These are phyloP conservation scores for Excoecaria agallocha DNA, from an alignment of 345 rosid genomes.

Conservation along the genomic window DNA sequence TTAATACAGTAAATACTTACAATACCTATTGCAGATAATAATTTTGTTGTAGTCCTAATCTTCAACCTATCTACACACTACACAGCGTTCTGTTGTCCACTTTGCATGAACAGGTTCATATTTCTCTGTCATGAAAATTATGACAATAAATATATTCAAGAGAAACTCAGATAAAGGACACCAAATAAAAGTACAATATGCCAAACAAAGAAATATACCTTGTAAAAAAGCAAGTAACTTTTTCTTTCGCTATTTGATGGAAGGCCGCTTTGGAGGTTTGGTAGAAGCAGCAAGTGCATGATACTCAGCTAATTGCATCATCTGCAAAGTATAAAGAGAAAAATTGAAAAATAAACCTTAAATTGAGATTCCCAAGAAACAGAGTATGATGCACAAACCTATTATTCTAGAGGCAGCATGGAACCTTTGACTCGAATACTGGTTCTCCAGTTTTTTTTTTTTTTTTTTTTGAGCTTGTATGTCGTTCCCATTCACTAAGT, in stretches of 20 bases:
- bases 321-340: conserved; percentile 49
- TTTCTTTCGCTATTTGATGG: conserved; percentile 72
- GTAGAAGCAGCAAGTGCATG: conserved; percentile 60
- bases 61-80: conserved; percentile 99
- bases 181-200: too few relatives aligned
- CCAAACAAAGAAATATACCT: too few relatives aligned
- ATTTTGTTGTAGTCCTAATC: conserved; percentile 99
- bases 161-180: too few relatives aligned
- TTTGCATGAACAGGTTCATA: conserved; percentile 66
- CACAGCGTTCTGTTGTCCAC: conserved; percentile 99
- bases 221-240: conserved; percentile 75
- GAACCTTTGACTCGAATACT: conserved; percentile 86
- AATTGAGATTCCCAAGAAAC: neutral
- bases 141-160: too few relatives aligned
- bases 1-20: neutral
- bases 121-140: too few relatives aligned
- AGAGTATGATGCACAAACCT: conserved; percentile 53
- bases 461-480: conserved; percentile 79
- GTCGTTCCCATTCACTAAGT: conserved; percentile 96
- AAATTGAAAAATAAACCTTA: conserved; percentile 10
- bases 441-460: conserved; percentile 85
- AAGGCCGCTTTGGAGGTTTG: conserved; percentile 68
- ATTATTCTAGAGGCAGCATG: conserved; percentile 84
- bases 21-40: conserved; percentile 92
- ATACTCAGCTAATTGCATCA: conserved; percentile 83